Conservation (phyloP, 2,329 filamentous ascomycete species). For the Bipolaris oryzae region DNA sequence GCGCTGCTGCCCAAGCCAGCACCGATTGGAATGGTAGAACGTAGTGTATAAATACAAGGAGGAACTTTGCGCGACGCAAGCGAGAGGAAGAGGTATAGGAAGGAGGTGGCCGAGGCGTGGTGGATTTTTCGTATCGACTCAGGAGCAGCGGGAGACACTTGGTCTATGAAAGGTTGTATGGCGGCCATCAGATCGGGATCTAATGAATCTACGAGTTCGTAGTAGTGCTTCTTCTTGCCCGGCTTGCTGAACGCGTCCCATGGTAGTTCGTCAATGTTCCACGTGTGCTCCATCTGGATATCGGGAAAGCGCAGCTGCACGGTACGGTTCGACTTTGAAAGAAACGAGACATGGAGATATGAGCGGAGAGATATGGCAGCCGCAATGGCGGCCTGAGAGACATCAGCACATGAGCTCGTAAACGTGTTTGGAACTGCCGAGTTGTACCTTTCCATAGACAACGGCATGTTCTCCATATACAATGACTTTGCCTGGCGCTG, state of each 20-base stretch:
- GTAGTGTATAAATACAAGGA: slow-evolving; percentile 85
- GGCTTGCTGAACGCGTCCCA: slow-evolving; percentile 82
- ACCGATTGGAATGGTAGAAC: slow-evolving; percentile 91
- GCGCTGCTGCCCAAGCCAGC: slow-evolving; percentile 92
- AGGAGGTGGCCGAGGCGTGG: slow-evolving; percentile 78
- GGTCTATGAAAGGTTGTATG: slow-evolving; percentile 76
- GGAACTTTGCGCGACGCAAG: slow-evolving; percentile 79
- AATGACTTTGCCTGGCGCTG: slow-evolving; percentile 96
- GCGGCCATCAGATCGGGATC: slow-evolving; percentile 82
- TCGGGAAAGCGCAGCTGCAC: slow-evolving; percentile 90
- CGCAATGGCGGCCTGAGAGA: slow-evolving; percentile 78
- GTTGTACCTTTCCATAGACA: slow-evolving; percentile 85
- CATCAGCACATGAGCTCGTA: slow-evolving; percentile 19
- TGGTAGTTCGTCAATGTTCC: slow-evolving; percentile 90
- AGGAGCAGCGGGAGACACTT: slow-evolving; percentile 69
- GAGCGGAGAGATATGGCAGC: slow-evolving; percentile 94
- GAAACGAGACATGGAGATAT: slow-evolving; percentile 92
- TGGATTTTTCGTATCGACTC: slow-evolving; percentile 83
- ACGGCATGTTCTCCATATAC: slow-evolving; percentile 98
- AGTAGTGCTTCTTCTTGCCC: slow-evolving; percentile 92
- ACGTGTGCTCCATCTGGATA: slow-evolving; percentile 85
- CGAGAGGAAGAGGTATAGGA: slow-evolving; percentile 91
- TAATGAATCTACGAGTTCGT: slow-evolving; percentile 78
- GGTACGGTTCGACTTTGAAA: slow-evolving; percentile 89
- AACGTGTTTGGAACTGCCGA: neutral